phyloP scores from a whole-genome alignment of 306 rosid genomes.

The Hippophae gyantsensis region DNA sequence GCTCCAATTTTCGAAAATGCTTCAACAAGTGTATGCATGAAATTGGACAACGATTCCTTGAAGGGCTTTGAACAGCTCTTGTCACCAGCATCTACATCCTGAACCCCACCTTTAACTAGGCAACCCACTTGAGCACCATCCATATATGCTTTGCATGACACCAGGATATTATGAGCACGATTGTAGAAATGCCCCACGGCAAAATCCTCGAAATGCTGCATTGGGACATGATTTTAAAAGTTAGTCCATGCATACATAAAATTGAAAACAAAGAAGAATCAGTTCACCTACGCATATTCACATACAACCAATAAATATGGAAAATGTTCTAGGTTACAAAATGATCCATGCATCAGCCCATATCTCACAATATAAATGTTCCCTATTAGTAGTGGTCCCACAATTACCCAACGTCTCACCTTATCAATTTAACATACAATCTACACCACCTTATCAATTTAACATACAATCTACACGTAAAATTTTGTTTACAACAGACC shows the following conservation, averaged over 20 bases:
- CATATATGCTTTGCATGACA: slow-evolving; percentile 67
- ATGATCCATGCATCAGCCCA: too few relatives aligned
- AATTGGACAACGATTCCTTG: slow-evolving; percentile 24
- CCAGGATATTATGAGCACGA: slow-evolving; percentile 55
- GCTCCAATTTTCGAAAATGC: slow-evolving; percentile 48
- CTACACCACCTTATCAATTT: too few relatives aligned
- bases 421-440: too few relatives aligned
- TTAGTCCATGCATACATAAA: slow-evolving; percentile 9
- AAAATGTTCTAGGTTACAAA: too few relatives aligned
- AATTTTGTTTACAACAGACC: too few relatives aligned
- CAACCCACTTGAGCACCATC: slow-evolving; percentile 90
- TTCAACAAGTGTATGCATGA: slow-evolving; percentile 33
- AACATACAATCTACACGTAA: too few relatives aligned
- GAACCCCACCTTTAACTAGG: slow-evolving; percentile 72
- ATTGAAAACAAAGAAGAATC: slow-evolving; percentile 1
- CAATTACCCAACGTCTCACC: too few relatives aligned
- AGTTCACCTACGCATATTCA: too few relatives aligned
- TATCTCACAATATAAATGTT: too few relatives aligned
- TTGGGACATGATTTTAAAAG: background rate
- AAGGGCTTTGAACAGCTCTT: slow-evolving; percentile 60
- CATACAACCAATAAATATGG: too few relatives aligned
- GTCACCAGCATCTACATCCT: slow-evolving; percentile 64
- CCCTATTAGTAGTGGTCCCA: too few relatives aligned
- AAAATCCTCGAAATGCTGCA: slow-evolving; percentile 22
- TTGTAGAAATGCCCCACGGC: slow-evolving; percentile 62